phyloP scores from a whole-genome alignment of 1,139 yeast genomes.

The Starmera stellimalicola region DNA sequence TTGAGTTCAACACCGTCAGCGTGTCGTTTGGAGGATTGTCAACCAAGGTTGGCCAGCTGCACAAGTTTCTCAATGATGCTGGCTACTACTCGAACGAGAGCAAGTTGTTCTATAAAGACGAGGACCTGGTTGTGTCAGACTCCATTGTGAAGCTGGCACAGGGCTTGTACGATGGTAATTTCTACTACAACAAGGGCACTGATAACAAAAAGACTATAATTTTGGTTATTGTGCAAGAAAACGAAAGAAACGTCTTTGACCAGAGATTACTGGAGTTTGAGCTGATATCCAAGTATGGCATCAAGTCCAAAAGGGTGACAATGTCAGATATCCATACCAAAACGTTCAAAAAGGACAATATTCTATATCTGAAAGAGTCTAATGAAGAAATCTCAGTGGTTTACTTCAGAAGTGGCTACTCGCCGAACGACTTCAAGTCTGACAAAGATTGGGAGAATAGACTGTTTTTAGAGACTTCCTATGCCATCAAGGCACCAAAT shows the following conservation, averaged over 20 bases:
- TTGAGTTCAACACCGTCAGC: slow-evolving; percentile 92
- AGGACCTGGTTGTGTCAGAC: slow-evolving; percentile 56
- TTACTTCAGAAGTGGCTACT: slow-evolving; percentile 83
- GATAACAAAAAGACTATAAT: slow-evolving; percentile 39
- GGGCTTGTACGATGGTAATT: slow-evolving; percentile 63
- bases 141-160: slow-evolving; percentile 53
- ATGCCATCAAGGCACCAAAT: slow-evolving; percentile 88
- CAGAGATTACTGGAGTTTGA: slow-evolving; percentile 78
- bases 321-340: slow-evolving; percentile 46
- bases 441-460: slow-evolving; percentile 72
- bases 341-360: slow-evolving; percentile 33
- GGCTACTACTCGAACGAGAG: slow-evolving; percentile 42
- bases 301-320: slow-evolving; percentile 57
- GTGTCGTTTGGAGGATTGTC: slow-evolving; percentile 93
- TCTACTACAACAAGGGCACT: slow-evolving; percentile 33
- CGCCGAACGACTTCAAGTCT: slow-evolving; percentile 61
- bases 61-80: slow-evolving; percentile 47
- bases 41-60: slow-evolving; percentile 68
- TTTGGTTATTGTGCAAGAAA: slow-evolving; percentile 72
- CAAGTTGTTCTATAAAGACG: slow-evolving; percentile 32
- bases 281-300: slow-evolving; percentile 44
- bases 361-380: slow-evolving; percentile 41
- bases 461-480: slow-evolving; percentile 55
- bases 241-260: slow-evolving; percentile 84
- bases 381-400: slow-evolving; percentile 72